phyloP scores from a whole-genome alignment of 208 protist genomes.

The Trypanosoma grayi region DNA sequence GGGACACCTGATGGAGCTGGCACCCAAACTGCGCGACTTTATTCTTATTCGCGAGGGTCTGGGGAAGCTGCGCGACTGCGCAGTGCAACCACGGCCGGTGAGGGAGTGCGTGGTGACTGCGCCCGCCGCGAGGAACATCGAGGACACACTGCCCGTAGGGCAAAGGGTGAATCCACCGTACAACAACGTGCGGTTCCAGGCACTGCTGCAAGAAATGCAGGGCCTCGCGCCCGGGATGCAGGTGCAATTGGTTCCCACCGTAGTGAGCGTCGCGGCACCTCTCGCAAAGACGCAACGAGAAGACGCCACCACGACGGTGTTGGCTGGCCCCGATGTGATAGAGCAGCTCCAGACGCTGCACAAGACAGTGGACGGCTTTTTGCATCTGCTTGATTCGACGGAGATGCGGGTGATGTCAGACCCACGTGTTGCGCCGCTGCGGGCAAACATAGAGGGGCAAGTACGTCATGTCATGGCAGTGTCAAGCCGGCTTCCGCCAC shows the following conservation, averaged over 20 bases:
- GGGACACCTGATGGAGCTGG: conserved; percentile 36
- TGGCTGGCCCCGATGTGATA: not conserved
- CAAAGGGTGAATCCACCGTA: too few species aligned
- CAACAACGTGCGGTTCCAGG: too few species aligned
- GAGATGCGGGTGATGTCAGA: conserved; percentile 21
- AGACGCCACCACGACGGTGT: not conserved
- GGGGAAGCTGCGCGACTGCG: conserved; percentile 21
- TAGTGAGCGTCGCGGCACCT: too few species aligned
- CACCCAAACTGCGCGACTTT: conserved; percentile 43
- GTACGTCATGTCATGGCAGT: conserved; percentile 41
- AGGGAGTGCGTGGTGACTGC: conserved; percentile 15
- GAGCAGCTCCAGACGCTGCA: conserved; percentile 41
- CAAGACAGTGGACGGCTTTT: conserved; percentile 64
- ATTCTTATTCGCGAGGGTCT: conserved; percentile 38
- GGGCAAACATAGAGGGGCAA: conserved; percentile 36
- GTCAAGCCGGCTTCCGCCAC: conserved; percentile 35
- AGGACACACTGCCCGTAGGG: too few species aligned
- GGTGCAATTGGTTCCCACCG: too few species aligned
- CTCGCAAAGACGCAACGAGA: not conserved
- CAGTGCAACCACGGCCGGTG: not conserved
- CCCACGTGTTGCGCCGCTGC: conserved; percentile 31
- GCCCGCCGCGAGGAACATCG: too few species aligned
- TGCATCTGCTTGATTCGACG: conserved; percentile 40
- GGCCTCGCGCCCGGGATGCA: too few species aligned
- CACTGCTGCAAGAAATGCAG: too few species aligned